Conservation (phyloP, 768 basidiomycete genomes). For the Trametes gibbosa region DNA sequence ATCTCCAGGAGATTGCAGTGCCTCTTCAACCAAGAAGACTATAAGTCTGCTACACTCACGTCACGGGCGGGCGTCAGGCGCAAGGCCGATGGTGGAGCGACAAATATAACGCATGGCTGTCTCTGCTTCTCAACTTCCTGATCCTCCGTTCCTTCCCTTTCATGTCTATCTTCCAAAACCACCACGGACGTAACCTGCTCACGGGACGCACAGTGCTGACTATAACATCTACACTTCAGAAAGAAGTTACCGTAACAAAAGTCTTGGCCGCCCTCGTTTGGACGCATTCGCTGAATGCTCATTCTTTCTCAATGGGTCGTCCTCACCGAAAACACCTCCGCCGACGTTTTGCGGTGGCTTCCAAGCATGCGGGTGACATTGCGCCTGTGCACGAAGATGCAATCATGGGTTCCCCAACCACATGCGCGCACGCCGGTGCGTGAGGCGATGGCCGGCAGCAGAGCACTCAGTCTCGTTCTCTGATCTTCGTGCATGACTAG, state of each 20-base stretch:
- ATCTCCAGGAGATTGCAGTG: too few species aligned
- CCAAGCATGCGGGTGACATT: background rate
- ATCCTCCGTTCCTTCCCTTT: conserved; percentile 6
- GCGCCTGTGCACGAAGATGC: background rate
- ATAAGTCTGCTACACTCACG: background rate
- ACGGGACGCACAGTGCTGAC: background rate
- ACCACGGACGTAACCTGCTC: background rate
- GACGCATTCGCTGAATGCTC: background rate
- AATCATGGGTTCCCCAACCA: conserved; percentile 9
- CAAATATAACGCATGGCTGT: conserved; percentile 1
- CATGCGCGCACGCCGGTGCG: background rate
- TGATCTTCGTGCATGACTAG: background rate
- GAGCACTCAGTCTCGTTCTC: background rate
- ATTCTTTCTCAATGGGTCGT: background rate
- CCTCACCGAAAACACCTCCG: background rate
- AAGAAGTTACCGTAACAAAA: background rate
- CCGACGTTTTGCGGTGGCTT: background rate
- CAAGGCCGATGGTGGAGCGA: background rate
- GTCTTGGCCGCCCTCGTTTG: background rate
- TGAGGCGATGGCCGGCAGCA: background rate
- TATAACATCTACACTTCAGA: background rate
- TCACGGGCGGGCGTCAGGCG: conserved; percentile 13
- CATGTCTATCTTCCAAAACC: background rate
- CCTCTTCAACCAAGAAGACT: too few species aligned
- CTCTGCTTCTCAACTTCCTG: conserved; percentile 10